Base-by-base conservation (phyloP, 164 flowering plant species). In the Vitis cinerea region DNA sequence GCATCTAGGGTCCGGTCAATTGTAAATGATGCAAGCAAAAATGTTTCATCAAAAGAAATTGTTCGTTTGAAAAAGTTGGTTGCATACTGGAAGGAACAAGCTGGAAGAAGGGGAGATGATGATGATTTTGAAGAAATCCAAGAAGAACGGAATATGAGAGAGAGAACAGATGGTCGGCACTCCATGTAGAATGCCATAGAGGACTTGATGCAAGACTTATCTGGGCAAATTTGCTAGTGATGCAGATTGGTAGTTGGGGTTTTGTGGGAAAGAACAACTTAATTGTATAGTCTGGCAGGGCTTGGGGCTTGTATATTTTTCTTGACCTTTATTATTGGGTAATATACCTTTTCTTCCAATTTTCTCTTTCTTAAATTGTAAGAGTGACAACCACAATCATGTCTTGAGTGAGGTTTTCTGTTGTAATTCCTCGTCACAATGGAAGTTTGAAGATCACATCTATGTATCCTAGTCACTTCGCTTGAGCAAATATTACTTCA, bases 1-100 rank as follows among this genome's bases (percentile, higher is more conserved):
- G 99, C 99, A 12, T 90, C 99, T 15, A 89, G 99, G 73, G 99
- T 96, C 8, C 75, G 99, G 52, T 86, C 98, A 7, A 93, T 96
- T 69, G 89, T 93, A 19, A 96, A 96, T 82, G 99, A 93, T 69
- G 97, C 99, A 9, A 96, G 90, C 83, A 96, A 93, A 79, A 90
- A 96, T 69, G 82, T 96, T 55, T 80, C 94, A 15, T 88, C 98
- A 8, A 96, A 87, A 69, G 99, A 96, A 86, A 88, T 93, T n/a
- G 93, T 83, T 30, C 94, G 98, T 1, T 68, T 96, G 71, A 96
- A 88, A 75, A 96, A 87, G 76, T 54, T 90, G 71, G 94, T 96
- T 12, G 87, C 92, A 9, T 87, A 93, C 74, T 96, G 98, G 97
- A 96, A 90, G 77, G 98, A 92, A 59, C 97, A 92, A 75, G 99